Evolutionary conservation across 2,329 filamentous ascomycete genomes (phyloP).

Genomic region (Cadophora sp.): DNA sequence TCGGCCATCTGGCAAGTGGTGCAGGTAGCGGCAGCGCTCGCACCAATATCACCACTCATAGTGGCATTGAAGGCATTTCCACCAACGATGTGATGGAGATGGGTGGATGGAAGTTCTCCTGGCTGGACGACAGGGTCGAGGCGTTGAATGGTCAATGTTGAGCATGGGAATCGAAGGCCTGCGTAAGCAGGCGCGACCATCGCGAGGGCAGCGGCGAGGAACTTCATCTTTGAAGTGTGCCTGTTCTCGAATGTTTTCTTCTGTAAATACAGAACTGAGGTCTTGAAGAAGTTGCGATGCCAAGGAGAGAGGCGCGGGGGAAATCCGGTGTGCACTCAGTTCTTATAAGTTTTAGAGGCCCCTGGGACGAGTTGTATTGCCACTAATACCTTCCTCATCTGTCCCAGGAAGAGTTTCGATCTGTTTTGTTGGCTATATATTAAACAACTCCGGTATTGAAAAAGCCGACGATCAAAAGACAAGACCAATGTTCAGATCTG

Average conservation of each 20-base stretch:
- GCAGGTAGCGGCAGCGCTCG: slow-evolving; percentile 23
- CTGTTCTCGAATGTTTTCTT: slow-evolving; percentile 9
- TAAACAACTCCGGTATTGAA: not conserved
- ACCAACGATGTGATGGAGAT: slow-evolving; percentile 35
- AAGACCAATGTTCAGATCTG: slow-evolving; percentile 18
- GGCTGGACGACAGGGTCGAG: slow-evolving; percentile 34
- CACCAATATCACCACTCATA: slow-evolving; percentile 31
- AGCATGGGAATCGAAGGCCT: slow-evolving; percentile 33
- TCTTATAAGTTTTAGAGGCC: slow-evolving; percentile 24
- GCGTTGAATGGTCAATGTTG: slow-evolving; percentile 30
- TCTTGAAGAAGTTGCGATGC: slow-evolving; percentile 19
- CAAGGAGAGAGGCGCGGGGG: slow-evolving; percentile 16
- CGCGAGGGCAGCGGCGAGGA: slow-evolving; percentile 19
- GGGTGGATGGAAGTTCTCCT: slow-evolving; percentile 26
- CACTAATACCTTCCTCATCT: slow-evolving; percentile 10
- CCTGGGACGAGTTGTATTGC: not conserved
- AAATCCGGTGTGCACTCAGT: slow-evolving; percentile 18
- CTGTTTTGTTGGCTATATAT: not conserved
- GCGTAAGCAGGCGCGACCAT: slow-evolving; percentile 22
- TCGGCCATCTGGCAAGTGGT: slow-evolving; percentile 35
- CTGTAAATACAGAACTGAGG: slow-evolving; percentile 6
- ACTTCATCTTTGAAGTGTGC: slow-evolving; percentile 25
- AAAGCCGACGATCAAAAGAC: not conserved
- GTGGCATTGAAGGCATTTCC: slow-evolving; percentile 30
- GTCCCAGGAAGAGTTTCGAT: not conserved